Conservation (phyloP, 352 stramenopile genomes). For the Blastocystis hominis region DNA sequence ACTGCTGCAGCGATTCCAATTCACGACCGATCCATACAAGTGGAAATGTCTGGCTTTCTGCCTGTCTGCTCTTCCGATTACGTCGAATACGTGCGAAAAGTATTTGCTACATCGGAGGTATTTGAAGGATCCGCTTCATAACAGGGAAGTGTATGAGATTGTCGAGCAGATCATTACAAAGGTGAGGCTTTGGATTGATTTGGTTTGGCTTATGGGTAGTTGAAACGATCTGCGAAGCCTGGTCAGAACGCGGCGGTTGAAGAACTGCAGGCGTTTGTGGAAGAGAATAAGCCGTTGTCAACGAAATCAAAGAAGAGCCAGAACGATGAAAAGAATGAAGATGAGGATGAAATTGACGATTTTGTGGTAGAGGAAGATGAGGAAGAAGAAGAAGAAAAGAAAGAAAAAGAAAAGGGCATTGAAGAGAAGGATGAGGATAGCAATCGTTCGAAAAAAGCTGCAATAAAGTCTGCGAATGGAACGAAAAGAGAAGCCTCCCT, state of each 20-base stretch:
- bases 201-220: not conserved
- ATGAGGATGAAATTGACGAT: not conserved
- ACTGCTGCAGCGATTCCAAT: conserved; percentile 81
- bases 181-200: not conserved
- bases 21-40: conserved; percentile 68
- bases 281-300: not conserved
- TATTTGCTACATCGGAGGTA: not conserved
- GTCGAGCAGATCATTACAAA: conserved; percentile 29
- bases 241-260: not conserved
- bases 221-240: conserved; percentile 12
- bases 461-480: too few species aligned
- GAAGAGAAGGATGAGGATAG: too few species aligned
- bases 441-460: too few species aligned
- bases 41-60: conserved; percentile 83
- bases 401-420: too few species aligned
- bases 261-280: conserved; percentile 6
- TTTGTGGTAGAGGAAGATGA: not conserved
- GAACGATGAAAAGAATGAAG: not conserved
- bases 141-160: not conserved
- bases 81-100: conserved; percentile 82
- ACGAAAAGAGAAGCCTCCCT: too few species aligned
- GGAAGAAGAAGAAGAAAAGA: not conserved
- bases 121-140: conserved; percentile 24
- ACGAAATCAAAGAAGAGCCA: not conserved
- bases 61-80: conserved; percentile 80